A percentile compares a stretch with the other conserved stretches of the same genome.
phyloP scores from a whole-genome alignment of 805 yeast species.

The Sugiyamaella mastotermitis region DNA sequence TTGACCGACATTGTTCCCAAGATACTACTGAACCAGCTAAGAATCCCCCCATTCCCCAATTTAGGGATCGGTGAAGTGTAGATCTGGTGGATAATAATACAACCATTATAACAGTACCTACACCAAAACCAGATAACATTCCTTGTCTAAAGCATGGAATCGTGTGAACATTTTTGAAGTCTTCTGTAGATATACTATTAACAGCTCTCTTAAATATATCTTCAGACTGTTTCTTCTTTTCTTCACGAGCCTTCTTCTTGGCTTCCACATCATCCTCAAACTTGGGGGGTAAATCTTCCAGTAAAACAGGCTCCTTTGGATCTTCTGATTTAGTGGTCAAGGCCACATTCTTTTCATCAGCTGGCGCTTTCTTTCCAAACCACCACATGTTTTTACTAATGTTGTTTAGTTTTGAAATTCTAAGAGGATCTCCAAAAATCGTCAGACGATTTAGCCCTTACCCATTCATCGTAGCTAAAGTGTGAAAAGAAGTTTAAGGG shows the following conservation, averaged over 20 bases:
- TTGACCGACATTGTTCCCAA: conserved; percentile 87
- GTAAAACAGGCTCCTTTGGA: conserved; percentile 11
- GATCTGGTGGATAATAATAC: conserved; percentile 25
- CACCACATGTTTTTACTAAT: too few relatives aligned
- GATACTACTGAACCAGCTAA: conserved; percentile 74
- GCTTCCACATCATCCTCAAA: conserved; percentile 23
- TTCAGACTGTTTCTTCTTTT: conserved; percentile 10
- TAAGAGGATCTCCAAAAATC: too few relatives aligned
- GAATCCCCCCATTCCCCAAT: conserved; percentile 82
- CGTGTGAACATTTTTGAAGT: conserved; percentile 27
- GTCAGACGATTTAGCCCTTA: too few relatives aligned
- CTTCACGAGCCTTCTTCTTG: conserved; percentile 9
- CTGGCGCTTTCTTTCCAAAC: background rate
- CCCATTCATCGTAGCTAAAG: too few relatives aligned
- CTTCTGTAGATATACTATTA: conserved; percentile 22
- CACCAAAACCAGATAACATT: conserved; percentile 31
- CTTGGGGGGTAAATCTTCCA: conserved; percentile 29
- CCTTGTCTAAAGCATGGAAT: conserved; percentile 35
- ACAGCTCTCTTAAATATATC: conserved; percentile 19
- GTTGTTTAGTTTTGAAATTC: too few relatives aligned
- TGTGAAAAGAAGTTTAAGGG: too few relatives aligned
- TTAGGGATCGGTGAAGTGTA: conserved; percentile 45
- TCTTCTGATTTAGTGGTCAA: background rate
- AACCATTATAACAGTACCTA: conserved; percentile 26
- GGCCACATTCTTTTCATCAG: background rate